phyloP scores from a whole-genome alignment of 805 yeast species.

The Saturnispora sekii region DNA sequence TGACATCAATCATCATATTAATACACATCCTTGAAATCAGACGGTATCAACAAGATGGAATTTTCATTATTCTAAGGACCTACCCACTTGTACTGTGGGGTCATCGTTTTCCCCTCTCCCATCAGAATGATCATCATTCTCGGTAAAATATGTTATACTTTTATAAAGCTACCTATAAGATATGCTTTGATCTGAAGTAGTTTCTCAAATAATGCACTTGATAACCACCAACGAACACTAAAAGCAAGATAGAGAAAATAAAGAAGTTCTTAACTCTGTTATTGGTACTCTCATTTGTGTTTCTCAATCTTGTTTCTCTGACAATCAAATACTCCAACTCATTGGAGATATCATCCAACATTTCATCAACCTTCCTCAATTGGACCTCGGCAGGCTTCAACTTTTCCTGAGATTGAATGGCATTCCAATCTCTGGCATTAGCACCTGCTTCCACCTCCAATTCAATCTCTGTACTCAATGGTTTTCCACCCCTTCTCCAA shows the following conservation, averaged over 20 bases:
- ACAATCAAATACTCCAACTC: constrained; percentile 76
- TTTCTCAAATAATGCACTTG: constrained; percentile 87
- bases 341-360: constrained; percentile 68
- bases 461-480: constrained; percentile 61
- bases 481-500: constrained; percentile 27
- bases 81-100: too few relatives aligned
- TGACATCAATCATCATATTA: too few relatives aligned
- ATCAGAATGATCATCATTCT: too few relatives aligned
- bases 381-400: constrained; percentile 89
- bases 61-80: too few relatives aligned
- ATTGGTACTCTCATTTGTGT: constrained; percentile 95
- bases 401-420: constrained; percentile 84
- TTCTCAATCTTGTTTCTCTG: constrained; percentile 90
- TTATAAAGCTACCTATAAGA: constrained; percentile 32
- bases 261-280: constrained; percentile 87
- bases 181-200: constrained; percentile 82
- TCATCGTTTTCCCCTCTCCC: too few relatives aligned
- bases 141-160: too few relatives aligned
- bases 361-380: constrained; percentile 75
- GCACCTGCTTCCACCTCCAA: constrained; percentile 93
- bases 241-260: constrained; percentile 51
- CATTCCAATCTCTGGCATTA: constrained; percentile 97
- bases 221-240: constrained; percentile 81
- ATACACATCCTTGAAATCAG: too few relatives aligned
- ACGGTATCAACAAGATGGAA: too few relatives aligned